These are phyloP conservation scores for Rhexocercosporidium sp. DNA, from an alignment of 2,329 filamentous ascomycete species.

Conservation along the genomic window DNA sequence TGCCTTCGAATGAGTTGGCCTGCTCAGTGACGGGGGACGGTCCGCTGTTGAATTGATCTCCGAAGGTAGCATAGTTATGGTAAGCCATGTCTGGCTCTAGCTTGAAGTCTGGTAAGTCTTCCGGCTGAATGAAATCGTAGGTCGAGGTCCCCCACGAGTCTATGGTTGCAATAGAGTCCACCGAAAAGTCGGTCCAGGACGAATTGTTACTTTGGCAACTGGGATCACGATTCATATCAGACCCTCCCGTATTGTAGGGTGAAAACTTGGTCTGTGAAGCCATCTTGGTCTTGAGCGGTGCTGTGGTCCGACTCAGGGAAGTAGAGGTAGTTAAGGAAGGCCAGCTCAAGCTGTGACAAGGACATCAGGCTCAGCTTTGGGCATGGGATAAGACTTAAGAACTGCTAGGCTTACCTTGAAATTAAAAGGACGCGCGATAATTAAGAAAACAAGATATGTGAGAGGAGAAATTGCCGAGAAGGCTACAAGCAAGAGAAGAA, in stretches of 20 bases:
- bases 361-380: background rate
- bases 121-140: background rate
- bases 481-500: background rate
- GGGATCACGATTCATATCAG: background rate
- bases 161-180: background rate
- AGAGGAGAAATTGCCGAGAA: background rate
- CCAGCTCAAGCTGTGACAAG: conserved; percentile 7
- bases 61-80: background rate
- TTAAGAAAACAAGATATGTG: background rate
- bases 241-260: background rate
- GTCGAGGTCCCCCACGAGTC: background rate
- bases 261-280: background rate
- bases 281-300: conserved; percentile 8
- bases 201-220: conserved; percentile 1
- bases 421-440: background rate
- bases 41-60: background rate
- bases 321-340: background rate
- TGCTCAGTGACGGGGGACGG: background rate
- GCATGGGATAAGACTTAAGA: background rate
- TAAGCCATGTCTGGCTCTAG: background rate
- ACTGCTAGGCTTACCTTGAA: background rate
- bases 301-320: conserved; percentile 3
- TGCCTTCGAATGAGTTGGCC: background rate
- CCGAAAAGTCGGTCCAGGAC: background rate
- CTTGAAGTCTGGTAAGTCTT: background rate